Conservation (phyloP, 129 eudicot species). For the Tanacetum coccineum region DNA sequence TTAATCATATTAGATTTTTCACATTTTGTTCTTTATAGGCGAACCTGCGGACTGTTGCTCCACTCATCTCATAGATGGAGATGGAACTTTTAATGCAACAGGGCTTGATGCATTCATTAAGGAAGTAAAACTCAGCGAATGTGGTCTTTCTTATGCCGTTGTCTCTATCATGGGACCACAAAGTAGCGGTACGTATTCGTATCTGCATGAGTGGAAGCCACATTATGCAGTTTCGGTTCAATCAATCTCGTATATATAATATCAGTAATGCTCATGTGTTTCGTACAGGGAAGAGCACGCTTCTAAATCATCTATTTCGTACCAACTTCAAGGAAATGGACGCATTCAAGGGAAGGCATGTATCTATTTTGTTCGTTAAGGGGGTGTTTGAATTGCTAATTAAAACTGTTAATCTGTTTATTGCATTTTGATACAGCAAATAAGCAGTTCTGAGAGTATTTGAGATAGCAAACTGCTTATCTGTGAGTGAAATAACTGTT, state of each 20-base stretch:
- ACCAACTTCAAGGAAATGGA: slow-evolving; percentile 13
- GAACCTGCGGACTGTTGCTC: slow-evolving; percentile 35
- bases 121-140: slow-evolving; percentile 47
- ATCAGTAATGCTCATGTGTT: background rate
- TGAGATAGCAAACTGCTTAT: no score
- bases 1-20: background rate
- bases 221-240: background rate
- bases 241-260: background rate
- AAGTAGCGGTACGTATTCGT: slow-evolving; percentile 55
- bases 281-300: slow-evolving; percentile 17
- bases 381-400: no score
- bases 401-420: no score
- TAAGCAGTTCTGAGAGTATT: no score
- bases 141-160: slow-evolving; percentile 76
- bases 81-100: slow-evolving; percentile 49
- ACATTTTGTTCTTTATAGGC: slow-evolving; percentile 9
- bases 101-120: slow-evolving; percentile 52
- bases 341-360: slow-evolving; percentile 14
- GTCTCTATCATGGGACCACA: slow-evolving; percentile 91
- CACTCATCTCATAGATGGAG: slow-evolving; percentile 56
- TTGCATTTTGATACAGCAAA: no score
- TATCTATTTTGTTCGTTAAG: background rate
- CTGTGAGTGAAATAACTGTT: no score
- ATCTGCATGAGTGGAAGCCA: background rate
- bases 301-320: slow-evolving; percentile 7